These are phyloP conservation scores for Simmondsia chinensis DNA, from an alignment of 148 eudicot species.

Conservation along the genomic window DNA sequence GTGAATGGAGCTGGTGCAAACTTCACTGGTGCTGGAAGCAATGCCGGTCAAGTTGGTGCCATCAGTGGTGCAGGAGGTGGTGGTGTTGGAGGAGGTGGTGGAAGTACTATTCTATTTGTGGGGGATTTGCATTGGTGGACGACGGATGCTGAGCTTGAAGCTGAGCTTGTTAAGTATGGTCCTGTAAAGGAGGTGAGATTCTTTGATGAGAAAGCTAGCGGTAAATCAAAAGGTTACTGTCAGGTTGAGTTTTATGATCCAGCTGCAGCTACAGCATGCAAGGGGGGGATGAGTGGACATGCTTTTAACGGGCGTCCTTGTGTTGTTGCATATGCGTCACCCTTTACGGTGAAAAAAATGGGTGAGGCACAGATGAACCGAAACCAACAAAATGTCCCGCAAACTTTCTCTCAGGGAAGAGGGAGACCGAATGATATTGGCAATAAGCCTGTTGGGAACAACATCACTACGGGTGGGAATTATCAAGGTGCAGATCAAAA, in stretches of 20 bases:
- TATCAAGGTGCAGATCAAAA: conserved; percentile 59
- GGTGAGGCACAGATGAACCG: conserved; percentile 57
- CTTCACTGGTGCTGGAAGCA: no score
- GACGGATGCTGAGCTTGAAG: conserved; percentile 86
- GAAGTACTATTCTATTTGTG: conserved; percentile 71
- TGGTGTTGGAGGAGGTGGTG: conserved; percentile 19
- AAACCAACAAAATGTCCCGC: conserved; percentile 50
- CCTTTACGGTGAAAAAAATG: conserved; percentile 79
- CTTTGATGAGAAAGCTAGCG: conserved; percentile 96
- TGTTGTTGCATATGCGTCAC: conserved; percentile 83
- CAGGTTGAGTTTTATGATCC: conserved; percentile 85
- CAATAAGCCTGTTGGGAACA: conserved; percentile 65
- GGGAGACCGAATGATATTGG: conserved; percentile 55
- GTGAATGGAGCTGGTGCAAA: no score
- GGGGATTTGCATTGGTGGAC: conserved; percentile 99
- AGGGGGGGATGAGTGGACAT: conserved; percentile 83
- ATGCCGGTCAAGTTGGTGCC: no score
- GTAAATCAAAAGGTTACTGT: conserved; percentile 95
- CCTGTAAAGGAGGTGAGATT: conserved; percentile 84
- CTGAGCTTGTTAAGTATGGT: conserved; percentile 68
- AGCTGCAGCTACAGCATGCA: conserved; percentile 63
- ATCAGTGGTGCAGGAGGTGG: conserved; percentile 26
- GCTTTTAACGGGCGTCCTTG: conserved; percentile 84
- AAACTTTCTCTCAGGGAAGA: conserved; percentile 58
- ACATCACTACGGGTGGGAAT: no score